Percentiles rank a stretch among this genome's conserved stretches.
phyloP scores from a whole-genome alignment of 78 protist genomes.

The Cyanophora paradoxa region DNA sequence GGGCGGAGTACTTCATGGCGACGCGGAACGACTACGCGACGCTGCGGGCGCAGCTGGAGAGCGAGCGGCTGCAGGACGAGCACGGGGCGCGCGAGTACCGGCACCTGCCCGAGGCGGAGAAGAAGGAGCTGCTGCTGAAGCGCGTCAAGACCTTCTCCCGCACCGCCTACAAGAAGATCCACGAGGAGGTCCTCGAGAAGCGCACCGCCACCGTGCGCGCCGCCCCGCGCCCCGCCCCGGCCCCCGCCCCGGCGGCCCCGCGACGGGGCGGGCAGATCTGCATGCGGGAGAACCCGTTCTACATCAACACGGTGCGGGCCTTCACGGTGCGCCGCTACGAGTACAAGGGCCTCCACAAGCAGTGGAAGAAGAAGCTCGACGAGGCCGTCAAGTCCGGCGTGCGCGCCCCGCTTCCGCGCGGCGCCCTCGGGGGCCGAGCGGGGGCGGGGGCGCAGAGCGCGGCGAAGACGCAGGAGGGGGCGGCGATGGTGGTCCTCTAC shows the following conservation, averaged over 20 bases:
- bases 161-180: conserved; percentile 22
- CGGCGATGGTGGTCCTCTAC: conserved; percentile 77
- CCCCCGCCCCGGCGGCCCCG: too few relatives aligned
- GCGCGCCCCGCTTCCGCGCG: too few relatives aligned
- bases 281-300: conserved; percentile 98
- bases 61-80: background rate
- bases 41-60: conserved; percentile 10
- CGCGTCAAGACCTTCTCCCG: conserved; percentile 70
- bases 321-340: conserved; percentile 69
- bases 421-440: too few relatives aligned
- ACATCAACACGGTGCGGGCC: conserved; percentile 88
- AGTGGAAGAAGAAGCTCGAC: conserved; percentile 51
- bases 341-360: conserved; percentile 78
- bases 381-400: conserved; percentile 44
- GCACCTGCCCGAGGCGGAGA: conserved; percentile 48
- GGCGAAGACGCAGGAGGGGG: too few relatives aligned
- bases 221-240: too few relatives aligned
- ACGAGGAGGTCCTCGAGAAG: conserved; percentile 13
- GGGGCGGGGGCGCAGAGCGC: background rate
- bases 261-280: too few relatives aligned
- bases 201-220: too few relatives aligned
- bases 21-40: background rate
- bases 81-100: background rate
- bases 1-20: conserved; percentile 68
- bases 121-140: conserved; percentile 39